These are phyloP conservation scores for Megacollybia marginata DNA, from an alignment of 768 basidiomycete genomes.

Conservation along the genomic window DNA sequence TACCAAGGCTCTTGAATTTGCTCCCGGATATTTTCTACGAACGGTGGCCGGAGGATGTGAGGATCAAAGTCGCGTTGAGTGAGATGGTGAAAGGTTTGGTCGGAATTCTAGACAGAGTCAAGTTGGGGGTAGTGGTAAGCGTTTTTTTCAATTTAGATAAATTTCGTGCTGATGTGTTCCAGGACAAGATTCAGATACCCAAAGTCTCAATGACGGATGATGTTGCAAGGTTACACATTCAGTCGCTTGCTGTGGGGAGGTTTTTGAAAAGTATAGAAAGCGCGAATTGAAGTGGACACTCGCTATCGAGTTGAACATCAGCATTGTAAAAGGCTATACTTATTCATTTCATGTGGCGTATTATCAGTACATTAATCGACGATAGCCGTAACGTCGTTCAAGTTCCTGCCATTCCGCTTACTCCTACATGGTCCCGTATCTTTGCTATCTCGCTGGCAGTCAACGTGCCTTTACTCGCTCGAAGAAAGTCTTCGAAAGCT, in stretches of 20 bases:
- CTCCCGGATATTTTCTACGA: conserved; percentile 64
- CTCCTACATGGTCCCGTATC: conserved; percentile 83
- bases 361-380: no score
- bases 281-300: no score
- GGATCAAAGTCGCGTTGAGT: conserved; percentile 63
- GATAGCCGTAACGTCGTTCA: conserved; percentile 18
- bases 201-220: conserved; percentile 40
- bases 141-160: conserved; percentile 6
- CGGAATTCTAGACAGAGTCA: conserved; percentile 47
- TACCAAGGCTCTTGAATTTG: conserved; percentile 59
- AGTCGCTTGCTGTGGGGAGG: conserved; percentile 53
- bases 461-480: conserved; percentile 72
- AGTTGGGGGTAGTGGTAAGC: conserved; percentile 57
- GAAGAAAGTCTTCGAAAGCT: conserved; percentile 85
- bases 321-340: no score
- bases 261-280: conserved; percentile 49
- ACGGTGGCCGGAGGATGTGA: conserved; percentile 34
- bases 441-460: conserved; percentile 84
- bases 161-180: conserved; percentile 14
- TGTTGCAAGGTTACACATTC: conserved; percentile 56
- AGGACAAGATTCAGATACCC: conserved; percentile 32
- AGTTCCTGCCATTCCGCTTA: conserved; percentile 84
- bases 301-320: no score
- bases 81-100: conserved; percentile 68
- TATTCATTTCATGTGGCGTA: no score